phyloP scores from a whole-genome alignment of 305 asterid species.

The Fraxinus ornus region DNA sequence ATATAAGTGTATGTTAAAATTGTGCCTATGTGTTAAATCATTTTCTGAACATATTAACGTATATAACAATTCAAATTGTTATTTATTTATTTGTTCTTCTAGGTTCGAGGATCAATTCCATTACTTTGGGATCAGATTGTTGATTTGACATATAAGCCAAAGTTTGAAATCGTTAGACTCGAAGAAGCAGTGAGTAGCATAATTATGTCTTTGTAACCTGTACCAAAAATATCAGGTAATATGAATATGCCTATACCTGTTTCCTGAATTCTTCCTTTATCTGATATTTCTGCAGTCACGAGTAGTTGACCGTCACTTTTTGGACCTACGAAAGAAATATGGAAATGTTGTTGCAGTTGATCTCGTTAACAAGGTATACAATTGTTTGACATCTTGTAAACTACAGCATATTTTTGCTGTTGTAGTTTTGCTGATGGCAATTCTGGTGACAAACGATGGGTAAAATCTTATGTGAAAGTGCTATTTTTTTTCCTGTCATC shows the following conservation, averaged over 20 bases:
- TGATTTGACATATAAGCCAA: conserved; percentile 98
- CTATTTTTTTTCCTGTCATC: neutral
- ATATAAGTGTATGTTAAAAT: neutral
- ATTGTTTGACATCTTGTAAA: conserved; percentile 6
- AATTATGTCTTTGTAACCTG: conserved; percentile 19
- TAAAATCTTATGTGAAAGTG: neutral
- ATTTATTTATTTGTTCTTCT: conserved; percentile 28
- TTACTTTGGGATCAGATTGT: conserved; percentile 98
- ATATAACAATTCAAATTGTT: neutral
- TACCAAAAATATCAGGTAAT: neutral
- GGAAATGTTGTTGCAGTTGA: conserved; percentile 92
- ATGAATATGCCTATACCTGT: conserved; percentile 23
- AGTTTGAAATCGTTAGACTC: conserved; percentile 75
- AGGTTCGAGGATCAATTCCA: conserved; percentile 99
- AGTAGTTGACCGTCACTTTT: conserved; percentile 83
- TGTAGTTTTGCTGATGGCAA: conserved; percentile 1
- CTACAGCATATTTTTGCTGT: neutral
- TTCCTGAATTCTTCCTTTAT: conserved; percentile 30
- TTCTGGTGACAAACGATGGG: conserved; percentile 7
- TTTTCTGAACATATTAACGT: neutral
- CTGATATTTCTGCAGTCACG: conserved; percentile 61
- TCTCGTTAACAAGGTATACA: conserved; percentile 80
- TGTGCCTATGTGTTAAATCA: neutral
- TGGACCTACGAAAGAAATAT: conserved; percentile 92
- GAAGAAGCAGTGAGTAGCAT: conserved; percentile 86